Conservation (phyloP, 768 basidiomycete species). For the Xerocomellus amylosporus region DNA sequence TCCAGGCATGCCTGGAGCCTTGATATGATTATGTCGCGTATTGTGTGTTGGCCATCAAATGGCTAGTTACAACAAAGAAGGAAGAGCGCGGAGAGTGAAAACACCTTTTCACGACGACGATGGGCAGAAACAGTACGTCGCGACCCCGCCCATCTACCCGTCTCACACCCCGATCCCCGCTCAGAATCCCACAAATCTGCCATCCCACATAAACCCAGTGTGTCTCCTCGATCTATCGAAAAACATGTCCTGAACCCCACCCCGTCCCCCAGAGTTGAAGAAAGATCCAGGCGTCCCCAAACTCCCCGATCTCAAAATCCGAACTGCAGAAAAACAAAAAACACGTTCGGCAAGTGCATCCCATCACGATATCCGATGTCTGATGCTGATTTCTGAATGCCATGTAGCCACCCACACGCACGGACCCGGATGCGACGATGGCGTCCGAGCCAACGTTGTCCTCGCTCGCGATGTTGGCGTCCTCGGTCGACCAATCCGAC, state of each 20-base stretch:
- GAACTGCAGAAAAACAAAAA: constrained; percentile 50
- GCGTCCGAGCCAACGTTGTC: constrained; percentile 70
- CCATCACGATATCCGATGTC: background rate
- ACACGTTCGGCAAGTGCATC: constrained; percentile 38
- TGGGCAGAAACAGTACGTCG: constrained; percentile 33
- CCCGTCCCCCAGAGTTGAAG: constrained; percentile 57
- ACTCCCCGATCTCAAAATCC: constrained; percentile 67
- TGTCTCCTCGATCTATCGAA: constrained; percentile 2
- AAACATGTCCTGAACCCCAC: background rate
- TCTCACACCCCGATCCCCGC: background rate
- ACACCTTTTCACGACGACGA: constrained; percentile 5
- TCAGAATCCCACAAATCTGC: constrained; percentile 25
- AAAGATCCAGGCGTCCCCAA: constrained; percentile 89
- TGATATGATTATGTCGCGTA: background rate
- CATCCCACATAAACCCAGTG: constrained; percentile 28
- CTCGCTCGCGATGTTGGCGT: constrained; percentile 53
- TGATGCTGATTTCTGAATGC: background rate
- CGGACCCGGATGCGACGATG: constrained; percentile 60
- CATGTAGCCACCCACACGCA: constrained; percentile 25
- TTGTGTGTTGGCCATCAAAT: too few relatives aligned
- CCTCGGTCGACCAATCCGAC: constrained; percentile 22
- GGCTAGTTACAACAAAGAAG: too few relatives aligned
- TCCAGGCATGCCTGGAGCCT: constrained; percentile 43
- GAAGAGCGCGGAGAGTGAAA: constrained; percentile 12
- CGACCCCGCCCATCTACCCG: background rate